phyloP scores from a whole-genome alignment of 345 rosid species.

The Corchorus capsularis region DNA sequence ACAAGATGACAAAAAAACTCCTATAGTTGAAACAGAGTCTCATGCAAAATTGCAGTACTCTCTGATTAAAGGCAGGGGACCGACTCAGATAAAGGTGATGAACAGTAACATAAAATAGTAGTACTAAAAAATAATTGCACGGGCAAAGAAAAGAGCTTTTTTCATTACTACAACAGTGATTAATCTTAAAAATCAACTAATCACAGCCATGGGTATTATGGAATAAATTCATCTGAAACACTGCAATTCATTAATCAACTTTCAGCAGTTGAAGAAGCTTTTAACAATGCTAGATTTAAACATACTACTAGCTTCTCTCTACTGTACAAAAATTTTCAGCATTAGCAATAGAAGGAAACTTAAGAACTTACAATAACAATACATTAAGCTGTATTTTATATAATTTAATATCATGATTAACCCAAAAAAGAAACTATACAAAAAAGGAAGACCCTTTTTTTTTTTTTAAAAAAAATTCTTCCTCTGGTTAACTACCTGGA shows the following conservation, averaged over 20 bases:
- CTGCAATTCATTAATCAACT: neutral
- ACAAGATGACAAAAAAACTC: neutral
- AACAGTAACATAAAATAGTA: neutral
- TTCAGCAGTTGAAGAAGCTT: neutral
- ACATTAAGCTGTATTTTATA: neutral
- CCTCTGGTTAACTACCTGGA: constrained; percentile 17
- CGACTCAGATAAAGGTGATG: neutral
- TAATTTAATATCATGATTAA: neutral
- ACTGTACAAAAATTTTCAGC: neutral
- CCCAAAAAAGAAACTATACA: constrained; percentile 17
- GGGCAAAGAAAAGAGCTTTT: neutral
- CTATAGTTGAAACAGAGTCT: neutral
- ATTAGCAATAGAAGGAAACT: neutral
- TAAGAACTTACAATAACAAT: neutral
- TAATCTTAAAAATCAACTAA: neutral
- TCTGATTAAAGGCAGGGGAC: constrained; percentile 1
- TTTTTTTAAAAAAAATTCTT: too few species aligned
- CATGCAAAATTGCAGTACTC: neutral
- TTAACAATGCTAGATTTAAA: constrained; percentile 7
- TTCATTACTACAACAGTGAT: neutral
- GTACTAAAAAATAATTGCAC: constrained; percentile 3
- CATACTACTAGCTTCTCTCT: constrained; percentile 4
- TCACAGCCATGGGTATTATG: neutral
- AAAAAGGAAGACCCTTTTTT: neutral
- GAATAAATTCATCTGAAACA: neutral